Evolutionary conservation across 169 alveolate species (phyloP).

Genomic region (Eimeria acervulina): DNA sequence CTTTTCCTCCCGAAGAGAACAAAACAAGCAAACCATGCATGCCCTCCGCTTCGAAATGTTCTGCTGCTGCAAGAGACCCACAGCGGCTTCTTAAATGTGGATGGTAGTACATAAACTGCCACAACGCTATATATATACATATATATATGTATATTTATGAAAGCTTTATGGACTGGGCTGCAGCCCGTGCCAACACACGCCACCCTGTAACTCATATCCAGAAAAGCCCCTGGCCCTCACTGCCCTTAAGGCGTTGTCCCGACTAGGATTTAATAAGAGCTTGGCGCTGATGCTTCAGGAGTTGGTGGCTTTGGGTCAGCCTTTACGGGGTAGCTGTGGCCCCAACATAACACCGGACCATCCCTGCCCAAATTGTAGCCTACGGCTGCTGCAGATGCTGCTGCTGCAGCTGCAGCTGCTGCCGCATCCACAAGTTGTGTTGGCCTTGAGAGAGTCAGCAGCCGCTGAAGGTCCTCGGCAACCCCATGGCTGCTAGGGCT

Average conservation of each 20-base stretch:
- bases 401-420: background rate
- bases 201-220: background rate
- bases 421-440: background rate
- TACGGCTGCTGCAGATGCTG: background rate
- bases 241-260: background rate
- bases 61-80: background rate
- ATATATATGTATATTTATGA: too few relatives aligned
- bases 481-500: conserved; percentile 83
- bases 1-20: too few relatives aligned
- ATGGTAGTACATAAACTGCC: too few relatives aligned
- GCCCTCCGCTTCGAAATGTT: too few relatives aligned
- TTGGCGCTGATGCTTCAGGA: background rate
- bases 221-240: background rate
- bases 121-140: too few relatives aligned
- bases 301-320: background rate
- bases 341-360: background rate
- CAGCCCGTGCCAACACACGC: background rate
- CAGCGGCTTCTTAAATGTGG: too few relatives aligned
- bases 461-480: conserved; percentile 78
- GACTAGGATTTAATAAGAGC: background rate
- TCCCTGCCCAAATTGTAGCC: background rate
- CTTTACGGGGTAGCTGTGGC: background rate
- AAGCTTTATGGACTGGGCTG: background rate
- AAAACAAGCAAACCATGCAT: too few relatives aligned
- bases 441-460: conserved; percentile 9